A percentile compares a stretch with the other conserved stretches of the same genome.
Conservation (phyloP, 116 monocot species). For the Cymodocea nodosa region DNA sequence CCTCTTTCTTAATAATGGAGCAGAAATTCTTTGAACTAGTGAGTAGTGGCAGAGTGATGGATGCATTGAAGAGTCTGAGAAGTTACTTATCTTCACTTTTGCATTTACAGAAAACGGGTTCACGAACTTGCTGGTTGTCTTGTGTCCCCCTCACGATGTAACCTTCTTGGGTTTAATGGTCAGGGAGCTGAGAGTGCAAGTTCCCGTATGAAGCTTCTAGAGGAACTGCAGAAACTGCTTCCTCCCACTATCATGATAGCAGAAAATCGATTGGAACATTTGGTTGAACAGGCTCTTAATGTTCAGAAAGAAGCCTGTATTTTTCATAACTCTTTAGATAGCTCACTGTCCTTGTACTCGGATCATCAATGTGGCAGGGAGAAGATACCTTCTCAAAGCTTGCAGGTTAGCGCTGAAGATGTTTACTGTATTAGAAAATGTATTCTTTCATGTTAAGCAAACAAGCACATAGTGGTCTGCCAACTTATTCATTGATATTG, state of each 20-base stretch:
- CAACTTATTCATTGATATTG: no score
- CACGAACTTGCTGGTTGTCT: constrained; percentile 48
- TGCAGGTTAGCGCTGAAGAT: constrained; percentile 35
- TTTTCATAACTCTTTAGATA: constrained; percentile 61
- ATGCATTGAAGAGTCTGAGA: constrained; percentile 57
- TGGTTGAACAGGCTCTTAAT: constrained; percentile 77
- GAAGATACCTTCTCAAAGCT: constrained; percentile 53
- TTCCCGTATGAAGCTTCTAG: constrained; percentile 52
- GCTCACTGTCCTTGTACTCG: constrained; percentile 51
- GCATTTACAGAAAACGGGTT: constrained; percentile 29
- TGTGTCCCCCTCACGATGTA: constrained; percentile 30
- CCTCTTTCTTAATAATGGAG: constrained; percentile 64
- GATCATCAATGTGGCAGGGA: constrained; percentile 79
- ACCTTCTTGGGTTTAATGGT: constrained; percentile 26
- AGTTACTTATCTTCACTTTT: constrained; percentile 54
- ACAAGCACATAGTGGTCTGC: no score
- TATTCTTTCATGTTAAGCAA: no score
- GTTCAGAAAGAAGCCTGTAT: constrained; percentile 64
- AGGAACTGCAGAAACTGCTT: constrained; percentile 69
- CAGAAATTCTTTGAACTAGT: constrained; percentile 72
- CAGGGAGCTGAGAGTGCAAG: constrained; percentile 20
- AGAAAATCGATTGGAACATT: constrained; percentile 64
- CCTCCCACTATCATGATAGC: constrained; percentile 65
- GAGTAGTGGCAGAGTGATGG: constrained; percentile 30
- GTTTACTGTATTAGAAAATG: neutral